Percentiles rank a stretch among this genome's conserved stretches.
These are phyloP conservation scores for Nannochloris sp. DNA, from an alignment of 139 green algal species.

Conservation along the genomic window DNA sequence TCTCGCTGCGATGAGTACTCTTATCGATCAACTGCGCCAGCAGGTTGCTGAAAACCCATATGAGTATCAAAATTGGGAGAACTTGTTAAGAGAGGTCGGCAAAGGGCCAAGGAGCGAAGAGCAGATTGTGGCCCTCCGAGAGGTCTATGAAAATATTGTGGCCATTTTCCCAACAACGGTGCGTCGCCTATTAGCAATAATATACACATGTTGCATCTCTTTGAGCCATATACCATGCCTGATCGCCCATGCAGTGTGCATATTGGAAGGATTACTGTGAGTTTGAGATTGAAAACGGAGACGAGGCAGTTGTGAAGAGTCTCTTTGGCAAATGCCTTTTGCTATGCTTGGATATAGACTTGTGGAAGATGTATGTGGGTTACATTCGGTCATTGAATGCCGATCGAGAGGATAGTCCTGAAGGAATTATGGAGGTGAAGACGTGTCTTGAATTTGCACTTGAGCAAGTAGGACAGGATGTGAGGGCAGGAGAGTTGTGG, in stretches of 20 bases:
- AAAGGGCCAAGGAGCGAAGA: conserved; percentile 13
- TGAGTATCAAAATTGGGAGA: neutral
- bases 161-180: conserved; percentile 55
- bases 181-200: neutral
- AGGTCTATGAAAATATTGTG: conserved; percentile 55
- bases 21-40: no score
- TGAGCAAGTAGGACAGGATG: conserved; percentile 68
- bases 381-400: conserved; percentile 66
- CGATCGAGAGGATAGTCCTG: conserved; percentile 23
- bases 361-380: conserved; percentile 70
- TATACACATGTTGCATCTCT: no score
- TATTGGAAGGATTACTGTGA: conserved; percentile 62
- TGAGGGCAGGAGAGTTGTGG: conserved; percentile 61
- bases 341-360: conserved; percentile 53
- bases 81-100: neutral
- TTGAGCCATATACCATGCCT: neutral
- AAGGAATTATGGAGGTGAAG: conserved; percentile 54
- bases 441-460: conserved; percentile 76
- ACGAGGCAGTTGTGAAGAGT: conserved; percentile 36
- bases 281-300: conserved; percentile 32
- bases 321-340: conserved; percentile 81
- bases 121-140: conserved; percentile 16
- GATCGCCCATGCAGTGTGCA: conserved; percentile 23
- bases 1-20: no score
- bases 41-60: neutral